Evolutionary conservation across 345 rosid species (phyloP).

Genomic region (Eucalyptus leucophloia): DNA sequence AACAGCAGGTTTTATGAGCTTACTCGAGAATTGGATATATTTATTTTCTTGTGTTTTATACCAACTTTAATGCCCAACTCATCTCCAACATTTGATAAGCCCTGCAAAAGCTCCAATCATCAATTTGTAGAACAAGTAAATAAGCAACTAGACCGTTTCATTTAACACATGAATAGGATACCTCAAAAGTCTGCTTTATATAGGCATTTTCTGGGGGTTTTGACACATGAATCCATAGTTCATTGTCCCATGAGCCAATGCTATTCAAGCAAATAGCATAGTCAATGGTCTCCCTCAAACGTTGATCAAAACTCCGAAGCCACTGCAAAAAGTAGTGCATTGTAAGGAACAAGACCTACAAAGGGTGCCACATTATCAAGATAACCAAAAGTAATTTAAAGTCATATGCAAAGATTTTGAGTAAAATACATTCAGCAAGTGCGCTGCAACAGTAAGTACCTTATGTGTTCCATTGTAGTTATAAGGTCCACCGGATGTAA

Average conservation of each 20-base stretch:
- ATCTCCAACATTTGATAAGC: constrained; percentile 69
- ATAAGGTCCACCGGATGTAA: constrained; percentile 96
- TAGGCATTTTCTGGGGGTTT: constrained; percentile 95
- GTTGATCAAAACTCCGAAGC: constrained; percentile 96
- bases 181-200: constrained; percentile 86
- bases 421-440: not conserved
- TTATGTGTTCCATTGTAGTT: constrained; percentile 93
- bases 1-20: constrained; percentile 14
- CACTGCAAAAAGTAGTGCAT: constrained; percentile 37
- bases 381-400: not conserved
- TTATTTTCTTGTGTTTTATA: constrained; percentile 94
- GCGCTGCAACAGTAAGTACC: constrained; percentile 23
- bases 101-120: constrained; percentile 30
- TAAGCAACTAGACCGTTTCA: not conserved
- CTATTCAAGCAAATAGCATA: constrained; percentile 97
- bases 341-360: not conserved
- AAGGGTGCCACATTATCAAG: not conserved
- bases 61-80: constrained; percentile 70
- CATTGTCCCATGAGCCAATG: constrained; percentile 71
- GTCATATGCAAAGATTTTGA: not conserved
- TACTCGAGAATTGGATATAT: constrained; percentile 92
- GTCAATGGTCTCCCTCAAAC: constrained; percentile 90
- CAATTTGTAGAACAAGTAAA: not conserved
- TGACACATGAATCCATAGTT: constrained; percentile 73
- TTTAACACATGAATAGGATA: constrained; percentile 3